These are phyloP conservation scores for Xanthoconium separans DNA, from an alignment of 1,284 basidiomycete species.

Conservation along the genomic window DNA sequence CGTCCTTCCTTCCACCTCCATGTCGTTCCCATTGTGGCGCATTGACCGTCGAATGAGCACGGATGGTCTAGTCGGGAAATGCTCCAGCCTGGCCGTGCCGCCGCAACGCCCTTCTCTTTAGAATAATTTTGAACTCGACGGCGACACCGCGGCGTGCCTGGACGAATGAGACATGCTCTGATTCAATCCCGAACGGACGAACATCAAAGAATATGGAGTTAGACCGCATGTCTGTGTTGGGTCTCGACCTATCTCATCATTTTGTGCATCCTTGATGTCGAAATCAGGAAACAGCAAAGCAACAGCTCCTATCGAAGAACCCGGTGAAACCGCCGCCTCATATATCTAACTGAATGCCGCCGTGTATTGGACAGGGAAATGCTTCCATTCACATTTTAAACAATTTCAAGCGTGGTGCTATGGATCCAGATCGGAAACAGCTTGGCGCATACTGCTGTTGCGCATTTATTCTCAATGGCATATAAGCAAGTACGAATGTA, in stretches of 20 bases:
- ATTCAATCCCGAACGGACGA: not conserved
- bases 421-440: too few relatives aligned
- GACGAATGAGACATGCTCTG: not conserved
- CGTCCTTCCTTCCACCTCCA: slow-evolving; percentile 2
- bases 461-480: too few relatives aligned
- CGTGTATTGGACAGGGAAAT: not conserved
- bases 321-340: not conserved
- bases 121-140: not conserved
- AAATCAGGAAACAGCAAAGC: not conserved
- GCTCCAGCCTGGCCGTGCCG: not conserved
- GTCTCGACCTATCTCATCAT: not conserved
- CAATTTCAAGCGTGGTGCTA: too few relatives aligned
- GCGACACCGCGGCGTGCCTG: slow-evolving; percentile 1
- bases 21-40: not conserved
- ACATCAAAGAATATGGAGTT: not conserved
- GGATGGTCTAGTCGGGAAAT: slow-evolving; percentile 3
- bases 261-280: not conserved
- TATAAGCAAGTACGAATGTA: not conserved
- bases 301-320: not conserved
- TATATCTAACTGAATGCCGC: not conserved
- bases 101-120: not conserved
- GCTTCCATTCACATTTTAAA: not conserved
- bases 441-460: too few relatives aligned
- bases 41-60: not conserved
- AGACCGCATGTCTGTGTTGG: not conserved